Conservation (phyloP, 768 basidiomycete species). For the Kwoniella botswanensis region DNA sequence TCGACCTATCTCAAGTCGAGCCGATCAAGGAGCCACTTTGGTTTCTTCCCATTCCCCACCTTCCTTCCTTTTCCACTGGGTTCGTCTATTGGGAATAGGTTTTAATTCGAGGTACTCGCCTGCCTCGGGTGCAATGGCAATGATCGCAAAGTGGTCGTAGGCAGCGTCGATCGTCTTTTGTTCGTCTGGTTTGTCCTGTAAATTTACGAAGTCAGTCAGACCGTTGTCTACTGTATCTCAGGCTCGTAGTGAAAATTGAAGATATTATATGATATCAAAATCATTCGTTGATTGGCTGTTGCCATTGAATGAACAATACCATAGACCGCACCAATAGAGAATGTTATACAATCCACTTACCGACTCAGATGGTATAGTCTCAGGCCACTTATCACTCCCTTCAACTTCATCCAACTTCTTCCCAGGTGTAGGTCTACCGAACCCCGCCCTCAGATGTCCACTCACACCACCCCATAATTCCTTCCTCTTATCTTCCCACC, state of each 20-base stretch:
- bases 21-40: slow-evolving; percentile 39
- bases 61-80: slow-evolving; percentile 43
- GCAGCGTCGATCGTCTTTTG: slow-evolving; percentile 46
- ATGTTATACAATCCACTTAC: slow-evolving; percentile 33
- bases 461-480: slow-evolving; percentile 46
- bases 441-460: slow-evolving; percentile 55
- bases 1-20: background rate
- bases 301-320: no score
- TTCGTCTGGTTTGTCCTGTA: slow-evolving; percentile 49
- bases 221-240: no score
- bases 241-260: no score
- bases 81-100: slow-evolving; percentile 48
- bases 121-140: slow-evolving; percentile 43
- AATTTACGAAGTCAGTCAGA: background rate
- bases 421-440: slow-evolving; percentile 53
- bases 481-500: slow-evolving; percentile 51
- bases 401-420: slow-evolving; percentile 44
- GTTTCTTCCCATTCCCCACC: slow-evolving; percentile 44
- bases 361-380: slow-evolving; percentile 44
- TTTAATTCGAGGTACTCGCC: slow-evolving; percentile 55
- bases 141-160: slow-evolving; percentile 48
- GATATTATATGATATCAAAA: no score
- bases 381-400: slow-evolving; percentile 46
- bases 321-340: no score
- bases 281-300: no score